Percentiles rank a stretch among this genome's conserved stretches.
These are phyloP conservation scores for Xanthoceras sorbifolium DNA, from an alignment of 345 rosid species.

Conservation along the genomic window DNA sequence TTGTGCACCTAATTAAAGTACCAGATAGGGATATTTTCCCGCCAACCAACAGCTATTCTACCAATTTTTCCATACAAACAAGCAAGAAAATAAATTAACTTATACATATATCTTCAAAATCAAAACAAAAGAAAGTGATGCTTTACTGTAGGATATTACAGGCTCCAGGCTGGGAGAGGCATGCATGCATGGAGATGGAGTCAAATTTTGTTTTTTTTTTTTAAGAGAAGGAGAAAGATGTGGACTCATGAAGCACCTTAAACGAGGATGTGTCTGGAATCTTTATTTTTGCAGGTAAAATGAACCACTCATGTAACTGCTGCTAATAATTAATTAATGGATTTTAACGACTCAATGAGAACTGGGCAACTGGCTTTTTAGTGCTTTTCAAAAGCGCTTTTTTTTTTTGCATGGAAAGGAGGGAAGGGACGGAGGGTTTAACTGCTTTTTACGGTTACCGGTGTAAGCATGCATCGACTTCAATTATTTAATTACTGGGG, in stretches of 20 bases:
- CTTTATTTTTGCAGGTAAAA: not conserved
- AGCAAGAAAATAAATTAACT: no score
- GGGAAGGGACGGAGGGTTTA: no score
- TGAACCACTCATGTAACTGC: not conserved
- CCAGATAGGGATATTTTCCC: no score
- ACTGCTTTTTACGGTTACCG: not conserved
- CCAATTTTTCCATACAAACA: no score
- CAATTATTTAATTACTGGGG: no score
- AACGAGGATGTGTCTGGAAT: not conserved
- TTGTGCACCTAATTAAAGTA: no score
- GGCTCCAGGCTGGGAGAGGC: not conserved
- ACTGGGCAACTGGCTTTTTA: not conserved
- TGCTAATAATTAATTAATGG: not conserved
- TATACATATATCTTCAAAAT: no score
- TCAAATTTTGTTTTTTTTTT: no score
- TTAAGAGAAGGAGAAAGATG: not conserved
- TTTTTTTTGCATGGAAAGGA: not conserved
- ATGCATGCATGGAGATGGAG: not conserved
- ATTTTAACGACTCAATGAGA: no score
- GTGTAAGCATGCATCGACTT: not conserved
- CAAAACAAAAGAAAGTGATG: slow-evolving; percentile 1
- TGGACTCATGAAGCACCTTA: not conserved
- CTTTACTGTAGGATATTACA: not conserved
- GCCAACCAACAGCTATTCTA: no score
- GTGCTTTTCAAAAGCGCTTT: not conserved